phyloP scores from a whole-genome alignment of 495 filamentous ascomycete species.

The Hypoxylon perforatum region DNA sequence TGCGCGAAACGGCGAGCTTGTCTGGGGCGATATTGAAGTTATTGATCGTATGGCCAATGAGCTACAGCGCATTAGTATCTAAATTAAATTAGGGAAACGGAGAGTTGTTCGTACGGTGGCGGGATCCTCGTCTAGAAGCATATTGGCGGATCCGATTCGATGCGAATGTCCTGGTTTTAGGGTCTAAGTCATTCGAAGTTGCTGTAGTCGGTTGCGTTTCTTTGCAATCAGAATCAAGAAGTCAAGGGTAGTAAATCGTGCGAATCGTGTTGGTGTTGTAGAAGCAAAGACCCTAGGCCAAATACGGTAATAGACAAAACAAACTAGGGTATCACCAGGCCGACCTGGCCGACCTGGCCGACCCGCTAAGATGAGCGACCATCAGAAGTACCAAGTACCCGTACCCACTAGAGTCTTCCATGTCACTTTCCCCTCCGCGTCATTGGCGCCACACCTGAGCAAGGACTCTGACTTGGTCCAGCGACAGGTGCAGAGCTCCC shows the following conservation, averaged over 20 bases:
- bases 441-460: conserved; percentile 60
- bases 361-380: no score
- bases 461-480: background rate
- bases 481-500: conserved; percentile 32
- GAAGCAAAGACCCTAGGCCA: background rate
- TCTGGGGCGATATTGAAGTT: conserved; percentile 96
- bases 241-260: no score
- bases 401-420: background rate
- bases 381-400: background rate
- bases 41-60: conserved; percentile 87
- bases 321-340: conserved; percentile 37
- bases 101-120: conserved; percentile 68
- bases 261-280: no score
- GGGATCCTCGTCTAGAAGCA: conserved; percentile 98
- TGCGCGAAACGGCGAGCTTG: conserved; percentile 84
- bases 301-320: conserved; percentile 32
- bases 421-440: conserved; percentile 48
- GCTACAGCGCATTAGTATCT: conserved; percentile 63
- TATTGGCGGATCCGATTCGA: conserved; percentile 57
- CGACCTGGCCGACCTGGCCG: conserved; percentile 18
- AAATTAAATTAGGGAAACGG: conserved; percentile 11
- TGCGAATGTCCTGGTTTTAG: background rate
- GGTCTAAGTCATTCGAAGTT: background rate
- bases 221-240: no score
- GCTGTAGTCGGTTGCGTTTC: background rate